Base-by-base conservation (phyloP, 305 asterid genomes). In the Solanum hybrid region DNA sequence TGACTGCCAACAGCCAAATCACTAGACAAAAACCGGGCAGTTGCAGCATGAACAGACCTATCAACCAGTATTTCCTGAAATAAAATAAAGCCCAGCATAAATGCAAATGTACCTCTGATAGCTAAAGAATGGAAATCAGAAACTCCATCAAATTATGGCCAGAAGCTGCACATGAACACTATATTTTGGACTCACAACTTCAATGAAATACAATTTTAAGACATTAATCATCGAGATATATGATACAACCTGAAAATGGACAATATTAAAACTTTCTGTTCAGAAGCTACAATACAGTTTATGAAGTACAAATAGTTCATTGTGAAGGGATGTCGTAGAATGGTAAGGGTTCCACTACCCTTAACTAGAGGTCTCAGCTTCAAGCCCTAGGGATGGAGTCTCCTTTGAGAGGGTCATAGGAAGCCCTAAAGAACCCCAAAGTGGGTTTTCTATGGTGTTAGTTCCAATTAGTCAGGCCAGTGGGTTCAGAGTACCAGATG, bases 11-110 rank as follows among this genome's bases (percentile, higher is more conserved):
- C 86, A 90, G 90, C 89, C 80, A 90, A 91, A 90, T 93, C 95
- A 83, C 92, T 89, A 34, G 97, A 94, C 90, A 96, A 90, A 91
- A 95, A 89, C 76, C 95, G 98, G 92, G 96, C 95, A 33, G 94
- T 92, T 89, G 99, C 98, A 87, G 98, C 95, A 93, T 96, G 99
- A 88, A 97, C 96, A 67, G 99, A 93, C 92, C 99, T 94, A 92
- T 97, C 98, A 61, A 96, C 96, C 93, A 97, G 95, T 93, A 95
- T 96, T 94, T 96, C 98, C 98, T 96, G 93, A 83, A 91, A 85
- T 31, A 85, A 85, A 46, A 83, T 28, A 33, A 20, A 85, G 4
- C 75, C 42, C 74, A 31, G 75, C 88, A 84, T 84, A 84, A 51
- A 84, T 84, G 75, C 75, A 84, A 51, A 69, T 46, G 39, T 42